Percentiles rank a stretch among this genome's conserved stretches.
Evolutionary conservation across 2,329 filamentous ascomycete species (phyloP).

Genomic region (Cordyceps cicadae): DNA sequence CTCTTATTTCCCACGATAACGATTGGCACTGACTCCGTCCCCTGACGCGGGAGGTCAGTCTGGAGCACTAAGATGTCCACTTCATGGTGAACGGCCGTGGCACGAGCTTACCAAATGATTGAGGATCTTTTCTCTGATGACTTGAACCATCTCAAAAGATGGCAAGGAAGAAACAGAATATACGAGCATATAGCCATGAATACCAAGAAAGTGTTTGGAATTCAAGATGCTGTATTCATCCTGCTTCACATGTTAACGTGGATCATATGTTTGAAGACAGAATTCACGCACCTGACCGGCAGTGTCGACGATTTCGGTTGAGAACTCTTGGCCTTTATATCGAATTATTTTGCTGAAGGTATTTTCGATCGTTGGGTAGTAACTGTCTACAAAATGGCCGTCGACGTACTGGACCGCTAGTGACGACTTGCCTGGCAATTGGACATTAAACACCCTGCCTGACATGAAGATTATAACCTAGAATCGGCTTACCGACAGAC

Average conservation of each 20-base stretch:
- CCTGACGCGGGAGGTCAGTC: conserved; percentile 39
- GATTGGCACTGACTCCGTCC: conserved; percentile 84
- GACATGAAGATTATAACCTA: not conserved
- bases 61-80: not conserved
- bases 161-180: conserved; percentile 94
- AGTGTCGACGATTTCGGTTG: conserved; percentile 96
- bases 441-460: not conserved
- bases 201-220: conserved; percentile 97
- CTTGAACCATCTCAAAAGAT: conserved; percentile 94
- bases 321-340: conserved; percentile 85
- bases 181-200: conserved; percentile 96
- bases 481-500: conserved; percentile 54
- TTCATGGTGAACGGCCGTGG: not conserved
- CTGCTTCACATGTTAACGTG: conserved; percentile 32
- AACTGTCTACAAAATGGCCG: conserved; percentile 96
- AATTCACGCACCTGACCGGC: conserved; percentile 69
- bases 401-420: conserved; percentile 96
- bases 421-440: conserved; percentile 76
- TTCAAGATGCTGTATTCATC: conserved; percentile 99
- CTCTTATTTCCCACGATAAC: conserved; percentile 97
- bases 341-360: conserved; percentile 95
- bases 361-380: conserved; percentile 98
- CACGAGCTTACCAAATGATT: conserved; percentile 72
- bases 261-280: not conserved
- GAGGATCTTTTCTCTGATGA: conserved; percentile 94